A percentile compares a stretch with the other conserved stretches of the same genome.
These are phyloP conservation scores for Polyplosphaeria fusca DNA, from an alignment of 495 filamentous ascomycete genomes.

Conservation along the genomic window DNA sequence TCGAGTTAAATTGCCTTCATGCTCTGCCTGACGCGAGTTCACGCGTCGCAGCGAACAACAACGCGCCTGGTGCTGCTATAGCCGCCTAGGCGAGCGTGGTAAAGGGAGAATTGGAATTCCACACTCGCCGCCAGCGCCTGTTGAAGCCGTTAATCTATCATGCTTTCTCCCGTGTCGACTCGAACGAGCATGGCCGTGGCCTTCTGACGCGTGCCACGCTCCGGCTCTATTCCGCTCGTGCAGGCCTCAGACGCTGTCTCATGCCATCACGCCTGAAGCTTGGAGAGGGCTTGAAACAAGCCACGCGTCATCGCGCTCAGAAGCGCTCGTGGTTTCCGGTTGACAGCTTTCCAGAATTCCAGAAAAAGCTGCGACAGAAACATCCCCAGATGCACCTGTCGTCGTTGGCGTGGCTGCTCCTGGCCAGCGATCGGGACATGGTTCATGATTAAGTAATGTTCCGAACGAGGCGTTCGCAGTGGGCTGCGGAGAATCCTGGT, in stretches of 20 bases:
- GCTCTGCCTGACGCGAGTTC: slow-evolving; percentile 10
- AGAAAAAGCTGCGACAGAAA: slow-evolving; percentile 25
- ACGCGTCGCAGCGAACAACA: slow-evolving; percentile 29
- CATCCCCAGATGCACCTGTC: slow-evolving; percentile 7
- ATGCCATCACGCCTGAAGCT: too few relatives aligned
- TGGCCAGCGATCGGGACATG: slow-evolving; percentile 27
- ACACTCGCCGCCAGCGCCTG: not conserved
- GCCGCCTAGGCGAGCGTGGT: slow-evolving; percentile 6
- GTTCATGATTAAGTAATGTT: slow-evolving; percentile 24
- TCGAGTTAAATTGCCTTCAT: slow-evolving; percentile 29
- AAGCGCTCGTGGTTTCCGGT: not conserved
- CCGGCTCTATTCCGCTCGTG: too few relatives aligned
- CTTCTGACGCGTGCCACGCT: too few relatives aligned
- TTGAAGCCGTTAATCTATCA: not conserved
- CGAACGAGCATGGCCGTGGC: too few relatives aligned
- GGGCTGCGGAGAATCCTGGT: slow-evolving; percentile 34
- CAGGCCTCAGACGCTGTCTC: too few relatives aligned
- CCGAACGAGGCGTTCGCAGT: slow-evolving; percentile 16
- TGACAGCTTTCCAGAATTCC: slow-evolving; percentile 30
- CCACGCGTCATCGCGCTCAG: slow-evolving; percentile 10
- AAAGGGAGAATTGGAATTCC: not conserved
- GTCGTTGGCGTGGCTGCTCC: slow-evolving; percentile 12
- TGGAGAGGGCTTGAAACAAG: slow-evolving; percentile 28
- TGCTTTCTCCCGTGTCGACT: not conserved
- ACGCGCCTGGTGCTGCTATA: slow-evolving; percentile 6